Percentiles rank a stretch among this genome's conserved stretches.
Evolutionary conservation across 2,329 filamentous ascomycete genomes (phyloP).

Genomic region (Bipolaris gigantea): DNA sequence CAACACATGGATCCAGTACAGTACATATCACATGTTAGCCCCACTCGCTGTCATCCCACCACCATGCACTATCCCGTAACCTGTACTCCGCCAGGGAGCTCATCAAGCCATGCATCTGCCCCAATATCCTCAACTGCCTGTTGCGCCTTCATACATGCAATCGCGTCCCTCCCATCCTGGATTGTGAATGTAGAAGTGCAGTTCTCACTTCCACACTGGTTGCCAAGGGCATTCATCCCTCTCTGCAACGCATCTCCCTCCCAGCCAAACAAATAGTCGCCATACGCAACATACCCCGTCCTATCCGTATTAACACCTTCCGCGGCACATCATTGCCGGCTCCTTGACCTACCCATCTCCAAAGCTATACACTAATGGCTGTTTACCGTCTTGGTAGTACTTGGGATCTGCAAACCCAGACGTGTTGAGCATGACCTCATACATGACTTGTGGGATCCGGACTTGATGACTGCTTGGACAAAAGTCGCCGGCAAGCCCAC

Average conservation of each 20-base stretch:
- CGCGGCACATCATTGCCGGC: not conserved
- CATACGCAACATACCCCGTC: slow-evolving; percentile 32
- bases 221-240: slow-evolving; percentile 32
- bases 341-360: slow-evolving; percentile 31
- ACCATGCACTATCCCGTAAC: slow-evolving; percentile 8
- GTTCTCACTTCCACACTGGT: slow-evolving; percentile 21
- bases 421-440: slow-evolving; percentile 53
- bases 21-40: too few relatives aligned
- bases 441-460: slow-evolving; percentile 51
- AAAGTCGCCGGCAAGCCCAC: slow-evolving; percentile 7
- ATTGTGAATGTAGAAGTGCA: slow-evolving; percentile 30
- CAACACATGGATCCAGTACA: too few relatives aligned
- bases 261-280: slow-evolving; percentile 34
- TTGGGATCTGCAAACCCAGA: slow-evolving; percentile 31
- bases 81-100: slow-evolving; percentile 24
- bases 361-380: slow-evolving; percentile 38
- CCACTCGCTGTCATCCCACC: not conserved
- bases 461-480: slow-evolving; percentile 50
- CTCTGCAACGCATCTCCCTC: slow-evolving; percentile 36
- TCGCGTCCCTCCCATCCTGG: slow-evolving; percentile 35
- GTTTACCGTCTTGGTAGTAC: slow-evolving; percentile 32
- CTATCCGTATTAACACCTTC: slow-evolving; percentile 14
- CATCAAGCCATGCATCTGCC: slow-evolving; percentile 18
- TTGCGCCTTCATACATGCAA: slow-evolving; percentile 33
- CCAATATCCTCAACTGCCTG: slow-evolving; percentile 33